phyloP scores from a whole-genome alignment of 208 protist species.

The Leishmania turanica region DNA sequence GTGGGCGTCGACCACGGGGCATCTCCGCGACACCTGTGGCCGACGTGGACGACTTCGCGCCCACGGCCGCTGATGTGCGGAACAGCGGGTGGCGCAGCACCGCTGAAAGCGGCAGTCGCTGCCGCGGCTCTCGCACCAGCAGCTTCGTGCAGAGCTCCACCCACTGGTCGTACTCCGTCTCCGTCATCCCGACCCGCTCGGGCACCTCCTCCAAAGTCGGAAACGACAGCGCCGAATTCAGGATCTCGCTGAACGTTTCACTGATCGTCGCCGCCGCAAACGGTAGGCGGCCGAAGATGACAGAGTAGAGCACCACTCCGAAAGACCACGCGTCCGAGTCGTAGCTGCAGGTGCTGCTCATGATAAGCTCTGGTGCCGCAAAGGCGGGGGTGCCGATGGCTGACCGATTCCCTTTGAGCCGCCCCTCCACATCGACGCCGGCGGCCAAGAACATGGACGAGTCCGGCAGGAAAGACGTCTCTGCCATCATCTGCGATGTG shows the following conservation, averaged over 20 bases:
- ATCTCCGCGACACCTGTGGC: not conserved
- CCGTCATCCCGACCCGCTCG: conserved; percentile 28
- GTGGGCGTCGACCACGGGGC: not conserved
- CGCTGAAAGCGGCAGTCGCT: conserved; percentile 14
- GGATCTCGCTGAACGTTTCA: conserved; percentile 49
- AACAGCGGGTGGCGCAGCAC: conserved; percentile 24
- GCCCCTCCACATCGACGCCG: conserved; percentile 41
- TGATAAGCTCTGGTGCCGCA: conserved; percentile 53
- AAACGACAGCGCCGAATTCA: conserved; percentile 33
- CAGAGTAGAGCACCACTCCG: conserved; percentile 92
- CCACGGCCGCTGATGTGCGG: not conserved
- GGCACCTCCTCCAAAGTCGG: conserved; percentile 25
- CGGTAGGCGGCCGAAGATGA: conserved; percentile 89
- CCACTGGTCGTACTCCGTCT: conserved; percentile 45
- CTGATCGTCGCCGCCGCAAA: conserved; percentile 74
- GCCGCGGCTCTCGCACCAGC: conserved; percentile 41
- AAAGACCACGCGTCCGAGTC: conserved; percentile 95
- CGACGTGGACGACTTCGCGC: not conserved
- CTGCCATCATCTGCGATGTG: conserved; percentile 20
- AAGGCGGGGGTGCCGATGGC: conserved; percentile 59
- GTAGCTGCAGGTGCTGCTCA: conserved; percentile 43
- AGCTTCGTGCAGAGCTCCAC: conserved; percentile 40
- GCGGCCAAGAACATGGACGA: conserved; percentile 50
- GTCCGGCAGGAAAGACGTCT: conserved; percentile 31
- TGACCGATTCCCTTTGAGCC: conserved; percentile 25